A percentile compares a stretch with the other conserved stretches of the same genome.
phyloP scores from a whole-genome alignment of 768 basidiomycete genomes.

The Amanita thiersii region DNA sequence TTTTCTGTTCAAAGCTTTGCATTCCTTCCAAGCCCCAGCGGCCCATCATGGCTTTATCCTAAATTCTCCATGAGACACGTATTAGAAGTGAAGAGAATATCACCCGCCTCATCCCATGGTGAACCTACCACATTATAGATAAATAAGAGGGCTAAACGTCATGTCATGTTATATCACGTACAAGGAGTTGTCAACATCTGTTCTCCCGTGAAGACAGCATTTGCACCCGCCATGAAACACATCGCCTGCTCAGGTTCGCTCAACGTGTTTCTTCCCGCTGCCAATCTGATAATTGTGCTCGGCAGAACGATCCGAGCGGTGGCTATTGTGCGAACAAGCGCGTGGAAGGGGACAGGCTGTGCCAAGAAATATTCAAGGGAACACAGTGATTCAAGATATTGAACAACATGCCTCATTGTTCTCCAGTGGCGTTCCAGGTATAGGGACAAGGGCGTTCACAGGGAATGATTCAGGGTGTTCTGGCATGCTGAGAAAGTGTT shows the following conservation, averaged over 20 bases:
- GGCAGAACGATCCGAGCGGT: conserved; percentile 92
- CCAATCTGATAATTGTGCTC: conserved; percentile 87
- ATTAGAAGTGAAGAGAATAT: conserved; percentile 2
- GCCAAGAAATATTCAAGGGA: conserved; percentile 10
- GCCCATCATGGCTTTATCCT: conserved; percentile 91
- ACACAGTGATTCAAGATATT: conserved; percentile 33
- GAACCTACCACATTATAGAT: conserved; percentile 44
- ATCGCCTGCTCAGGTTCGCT: conserved; percentile 91
- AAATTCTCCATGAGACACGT: conserved; percentile 11
- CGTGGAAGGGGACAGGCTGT: conserved; percentile 75
- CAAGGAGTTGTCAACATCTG: conserved; percentile 97
- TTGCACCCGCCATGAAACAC: conserved; percentile 98
- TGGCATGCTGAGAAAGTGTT: conserved; percentile 54
- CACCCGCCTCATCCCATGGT: conserved; percentile 83
- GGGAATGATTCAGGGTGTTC: conserved; percentile 99
- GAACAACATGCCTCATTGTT: conserved; percentile 60
- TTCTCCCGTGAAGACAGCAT: conserved; percentile 98
- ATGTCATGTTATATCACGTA: conserved; percentile 30
- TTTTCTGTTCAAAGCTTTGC: conserved; percentile 76
- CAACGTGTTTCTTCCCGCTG: conserved; percentile 87
- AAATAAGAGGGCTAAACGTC: conserved; percentile 1
- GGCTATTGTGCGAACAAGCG: conserved; percentile 87
- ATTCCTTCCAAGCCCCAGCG: conserved; percentile 92
- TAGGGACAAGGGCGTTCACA: conserved; percentile 95
- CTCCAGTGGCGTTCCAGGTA: conserved; percentile 90